Percentiles rank a stretch among this genome's conserved stretches.
phyloP scores from a whole-genome alignment of 306 rosid species.

The cucumber (Cucumis sativus) region Cucumber_9930_V3 NC_026658.2:26323501-26324000 shows the following conservation, averaged over 20 bases:
- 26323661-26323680: too few relatives aligned
- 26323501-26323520: conserved; percentile 2
- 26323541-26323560: background rate
- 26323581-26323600: too few relatives aligned
- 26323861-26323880: too few relatives aligned
- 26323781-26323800: background rate
- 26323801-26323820: background rate
- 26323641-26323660: background rate
- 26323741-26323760: background rate
- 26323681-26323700: too few relatives aligned
- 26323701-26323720: too few relatives aligned
- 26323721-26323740: background rate
- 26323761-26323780: background rate
- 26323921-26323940: too few relatives aligned
- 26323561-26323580: background rate
- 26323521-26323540: background rate
- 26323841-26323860: too few relatives aligned
- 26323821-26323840: background rate
- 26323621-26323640: background rate
- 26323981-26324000: too few relatives aligned
- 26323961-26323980: too few relatives aligned
- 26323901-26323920: too few relatives aligned
- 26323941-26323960: too few relatives aligned
- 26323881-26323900: too few relatives aligned
- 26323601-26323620: background rate